These are phyloP conservation scores for Graphium sp. DNA, from an alignment of 2,329 filamentous ascomycete genomes.

Conservation along the genomic window DNA sequence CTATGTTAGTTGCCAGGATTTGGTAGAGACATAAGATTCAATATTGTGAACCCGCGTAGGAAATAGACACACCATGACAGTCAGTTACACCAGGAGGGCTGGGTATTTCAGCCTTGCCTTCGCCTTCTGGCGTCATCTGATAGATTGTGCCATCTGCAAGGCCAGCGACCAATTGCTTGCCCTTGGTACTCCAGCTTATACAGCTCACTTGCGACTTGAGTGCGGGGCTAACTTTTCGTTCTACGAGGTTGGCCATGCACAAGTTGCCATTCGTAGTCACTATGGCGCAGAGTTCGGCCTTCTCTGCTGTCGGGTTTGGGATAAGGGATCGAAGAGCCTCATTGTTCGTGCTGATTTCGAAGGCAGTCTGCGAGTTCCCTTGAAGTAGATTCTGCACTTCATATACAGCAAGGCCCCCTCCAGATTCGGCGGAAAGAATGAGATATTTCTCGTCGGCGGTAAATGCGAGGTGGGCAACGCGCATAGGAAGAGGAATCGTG, in stretches of 20 bases:
- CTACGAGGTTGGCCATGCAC: conserved; percentile 65
- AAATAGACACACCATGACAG: conserved; percentile 44
- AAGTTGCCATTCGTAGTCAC: conserved; percentile 70
- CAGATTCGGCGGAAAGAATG: conserved; percentile 64
- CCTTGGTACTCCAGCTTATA: conserved; percentile 79
- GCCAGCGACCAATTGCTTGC: conserved; percentile 84
- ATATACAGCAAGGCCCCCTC: conserved; percentile 72
- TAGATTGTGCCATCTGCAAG: conserved; percentile 61
- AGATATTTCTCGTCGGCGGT: conserved; percentile 78
- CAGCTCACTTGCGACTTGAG: conserved; percentile 66
- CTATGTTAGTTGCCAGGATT: conserved; percentile 1
- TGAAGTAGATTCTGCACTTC: conserved; percentile 52
- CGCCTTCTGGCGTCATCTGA: conserved; percentile 73
- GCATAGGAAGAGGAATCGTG: conserved; percentile 53
- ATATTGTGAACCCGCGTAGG: not conserved
- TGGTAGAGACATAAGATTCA: not conserved
- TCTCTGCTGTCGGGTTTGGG: conserved; percentile 64
- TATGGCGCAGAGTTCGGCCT: conserved; percentile 60
- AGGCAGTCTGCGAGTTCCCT: conserved; percentile 48
- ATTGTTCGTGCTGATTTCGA: conserved; percentile 64
- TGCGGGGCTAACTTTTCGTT: conserved; percentile 41
- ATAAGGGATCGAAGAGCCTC: conserved; percentile 55
- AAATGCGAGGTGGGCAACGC: conserved; percentile 79
- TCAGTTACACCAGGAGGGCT: conserved; percentile 50
- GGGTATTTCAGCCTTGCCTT: conserved; percentile 62